A percentile compares a stretch with the other conserved stretches of the same genome.
Evolutionary conservation across 805 yeast species (phyloP).

Genomic region (Ogataea glucozyma): DNA sequence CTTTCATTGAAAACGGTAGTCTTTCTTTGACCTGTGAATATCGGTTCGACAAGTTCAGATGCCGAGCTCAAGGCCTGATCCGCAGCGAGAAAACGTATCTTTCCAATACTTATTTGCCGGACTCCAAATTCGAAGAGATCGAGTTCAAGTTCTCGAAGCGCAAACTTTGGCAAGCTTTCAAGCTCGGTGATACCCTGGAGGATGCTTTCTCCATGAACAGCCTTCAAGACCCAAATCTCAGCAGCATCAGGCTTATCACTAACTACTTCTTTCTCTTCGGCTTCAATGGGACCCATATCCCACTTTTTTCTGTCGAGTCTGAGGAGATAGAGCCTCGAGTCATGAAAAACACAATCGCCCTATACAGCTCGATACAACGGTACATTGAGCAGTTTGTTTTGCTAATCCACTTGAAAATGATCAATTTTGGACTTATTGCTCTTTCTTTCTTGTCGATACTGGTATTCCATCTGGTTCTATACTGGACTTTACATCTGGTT

Average conservation of each 20-base stretch:
- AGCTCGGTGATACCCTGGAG: background rate
- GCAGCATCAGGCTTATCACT: constrained; percentile 20
- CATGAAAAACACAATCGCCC: constrained; percentile 11
- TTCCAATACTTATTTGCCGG: constrained; percentile 25
- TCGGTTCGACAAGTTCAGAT: constrained; percentile 26
- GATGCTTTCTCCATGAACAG: background rate
- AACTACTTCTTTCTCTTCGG: constrained; percentile 27
- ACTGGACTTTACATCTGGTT: constrained; percentile 17
- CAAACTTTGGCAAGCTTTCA: constrained; percentile 8
- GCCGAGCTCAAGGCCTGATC: constrained; percentile 31
- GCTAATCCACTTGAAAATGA: constrained; percentile 24
- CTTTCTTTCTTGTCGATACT: constrained; percentile 21
- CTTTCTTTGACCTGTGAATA: constrained; percentile 28
- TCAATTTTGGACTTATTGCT: constrained; percentile 24
- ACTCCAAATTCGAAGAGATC: constrained; percentile 26
- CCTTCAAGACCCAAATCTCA: constrained; percentile 7
- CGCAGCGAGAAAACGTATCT: constrained; percentile 29
- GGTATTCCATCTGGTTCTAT: constrained; percentile 22
- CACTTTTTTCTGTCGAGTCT: constrained; percentile 15
- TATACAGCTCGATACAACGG: constrained; percentile 23
- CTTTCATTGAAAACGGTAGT: constrained; percentile 32
- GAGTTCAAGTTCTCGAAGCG: constrained; percentile 10
- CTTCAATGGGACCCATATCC: constrained; percentile 22
- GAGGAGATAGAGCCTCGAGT: constrained; percentile 13
- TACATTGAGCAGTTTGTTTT: constrained; percentile 17